Evolutionary conservation across 2,329 filamentous ascomycete genomes (phyloP).

Genomic region (Hortaea sp.): DNA sequence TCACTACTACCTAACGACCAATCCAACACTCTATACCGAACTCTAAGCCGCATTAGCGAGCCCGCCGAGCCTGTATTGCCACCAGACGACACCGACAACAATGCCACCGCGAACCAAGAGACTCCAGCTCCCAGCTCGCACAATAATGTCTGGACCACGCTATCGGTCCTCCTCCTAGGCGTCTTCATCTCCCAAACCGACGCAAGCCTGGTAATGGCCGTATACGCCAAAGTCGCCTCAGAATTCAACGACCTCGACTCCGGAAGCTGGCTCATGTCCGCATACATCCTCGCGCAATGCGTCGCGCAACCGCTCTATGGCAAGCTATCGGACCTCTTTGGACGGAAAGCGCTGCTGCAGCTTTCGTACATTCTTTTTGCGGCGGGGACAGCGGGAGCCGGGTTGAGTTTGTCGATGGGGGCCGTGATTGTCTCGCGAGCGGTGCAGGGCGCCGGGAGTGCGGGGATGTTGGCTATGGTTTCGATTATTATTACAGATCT

Average conservation of each 20-base stretch:
- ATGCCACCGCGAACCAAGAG: slow-evolving; percentile 5
- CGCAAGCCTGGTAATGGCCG: slow-evolving; percentile 54
- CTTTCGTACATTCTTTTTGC: slow-evolving; percentile 32
- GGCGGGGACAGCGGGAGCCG: slow-evolving; percentile 31
- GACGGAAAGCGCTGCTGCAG: slow-evolving; percentile 31
- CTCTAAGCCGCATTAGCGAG: background rate
- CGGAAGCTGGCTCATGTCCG: slow-evolving; percentile 36
- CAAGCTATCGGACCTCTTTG: slow-evolving; percentile 37
- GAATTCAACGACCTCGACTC: slow-evolving; percentile 34
- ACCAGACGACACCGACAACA: slow-evolving; percentile 14
- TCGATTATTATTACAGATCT: slow-evolving; percentile 42
- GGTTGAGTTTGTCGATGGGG: slow-evolving; percentile 27
- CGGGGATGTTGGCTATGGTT: slow-evolving; percentile 35
- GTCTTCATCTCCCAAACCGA: slow-evolving; percentile 60
- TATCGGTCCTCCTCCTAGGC: slow-evolving; percentile 32
- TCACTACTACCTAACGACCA: too few species aligned
- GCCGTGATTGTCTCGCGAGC: slow-evolving; percentile 33
- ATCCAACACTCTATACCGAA: background rate
- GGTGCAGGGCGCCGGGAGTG: slow-evolving; percentile 35
- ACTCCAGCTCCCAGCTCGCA: too few species aligned
- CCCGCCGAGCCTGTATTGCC: slow-evolving; percentile 3
- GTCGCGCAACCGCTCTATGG: slow-evolving; percentile 34
- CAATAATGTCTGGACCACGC: slow-evolving; percentile 13
- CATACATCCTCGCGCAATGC: slow-evolving; percentile 34
- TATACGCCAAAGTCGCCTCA: slow-evolving; percentile 45